Base-by-base conservation (phyloP, 192 early-diverging fungal species). In the Coemansia erecta region DNA sequence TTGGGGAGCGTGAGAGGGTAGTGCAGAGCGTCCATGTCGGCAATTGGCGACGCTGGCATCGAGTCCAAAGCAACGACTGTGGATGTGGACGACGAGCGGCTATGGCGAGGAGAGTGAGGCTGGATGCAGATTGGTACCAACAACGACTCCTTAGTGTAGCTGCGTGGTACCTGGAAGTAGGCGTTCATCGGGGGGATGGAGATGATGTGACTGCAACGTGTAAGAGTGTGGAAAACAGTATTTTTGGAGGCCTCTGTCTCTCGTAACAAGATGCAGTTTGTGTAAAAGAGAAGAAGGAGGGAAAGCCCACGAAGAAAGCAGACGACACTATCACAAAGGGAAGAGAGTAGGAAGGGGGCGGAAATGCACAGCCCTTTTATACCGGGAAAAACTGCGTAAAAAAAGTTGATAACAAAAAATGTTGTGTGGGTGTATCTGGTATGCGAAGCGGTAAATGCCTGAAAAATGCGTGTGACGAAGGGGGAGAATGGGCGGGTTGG, bases 41-140 rank as follows among this genome's bases (percentile, higher is more conserved):
- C 53, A 46, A 61, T 42, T 5, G 39, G 47, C 37, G 43, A 43
- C 45, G 54, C 46, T 39, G 41, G n/a, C 52, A 23, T 24, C 41
- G 41, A 19, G 48, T 59, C 35, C 0, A 11, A 9, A 9, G 35
- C 60, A n/a, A 73, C 71, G 1, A 68, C 42, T 17, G 72, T 68
- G 55, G 61, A 53, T 33, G 62, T 56, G 10, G 66, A 75, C 19
- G 72, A 68, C 14, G 71, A 62, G 58, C 71, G 71, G 49, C 64
- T 68, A 53, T 73, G 63, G 24, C 39, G 55, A 39, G 23, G 53
- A 53, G 54, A 51, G 13, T 51, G 49, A 24, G 23, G 47, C 24
- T 31, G 49, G 13, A 24, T n/a, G 49, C 13, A 51, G 23, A 17
- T 26, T 28, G 49, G 49, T 51, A 14, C 49, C 49, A 54, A 35